Evolutionary conservation across 1,284 basidiomycete genomes (phyloP), one percentile per base, ranked within the genome.

Genomic region (Porogramme epimiltina): DNA sequence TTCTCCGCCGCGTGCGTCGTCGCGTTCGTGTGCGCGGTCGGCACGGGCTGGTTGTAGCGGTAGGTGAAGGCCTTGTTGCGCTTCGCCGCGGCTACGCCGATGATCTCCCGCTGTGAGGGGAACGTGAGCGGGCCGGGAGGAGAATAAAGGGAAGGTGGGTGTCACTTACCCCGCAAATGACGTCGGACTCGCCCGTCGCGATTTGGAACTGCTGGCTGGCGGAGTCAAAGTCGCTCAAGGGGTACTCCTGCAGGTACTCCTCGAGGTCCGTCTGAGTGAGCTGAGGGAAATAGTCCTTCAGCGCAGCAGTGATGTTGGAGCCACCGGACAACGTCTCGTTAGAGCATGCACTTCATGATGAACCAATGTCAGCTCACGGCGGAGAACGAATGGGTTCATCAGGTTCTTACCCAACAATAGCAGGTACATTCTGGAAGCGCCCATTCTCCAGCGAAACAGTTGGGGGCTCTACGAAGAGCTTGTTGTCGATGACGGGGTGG

Each of bases 1-100:
- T 84, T 83, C 62, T 85, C 81, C 2, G 82, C 72, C 3, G 81
- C 75, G 58, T 84, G 82, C 11, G 55, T 66, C 1, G 66, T 50
- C 9, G 65, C 68, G 23, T 68, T 65, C 2, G 59, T 55, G 0
- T 75, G 64, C 2, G 59, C 55, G 0, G 76, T 76, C 3, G 78
- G 77, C 44, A 79, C 77, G 3, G 69, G 66, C 58, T 83, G 79
- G 61, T 84, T 82, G 65, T 82, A 83, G 18, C 81, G 72, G 59
- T 84, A 82, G 13, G 77, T 75, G 71, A 72, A 82, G 8, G 74
- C 66, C 26, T 66, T 70, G 20, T 57, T 62, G n/a, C 56, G 62
- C 15, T 58, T 62, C 3, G 58, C 45, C 3, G 74, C 63, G 45
- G 71, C 71, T 2, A 58, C 67, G 0, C 72, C 80, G 57, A 83